phyloP scores from a whole-genome alignment of 805 yeast species.

The Pichia sporocuriosa region DNA sequence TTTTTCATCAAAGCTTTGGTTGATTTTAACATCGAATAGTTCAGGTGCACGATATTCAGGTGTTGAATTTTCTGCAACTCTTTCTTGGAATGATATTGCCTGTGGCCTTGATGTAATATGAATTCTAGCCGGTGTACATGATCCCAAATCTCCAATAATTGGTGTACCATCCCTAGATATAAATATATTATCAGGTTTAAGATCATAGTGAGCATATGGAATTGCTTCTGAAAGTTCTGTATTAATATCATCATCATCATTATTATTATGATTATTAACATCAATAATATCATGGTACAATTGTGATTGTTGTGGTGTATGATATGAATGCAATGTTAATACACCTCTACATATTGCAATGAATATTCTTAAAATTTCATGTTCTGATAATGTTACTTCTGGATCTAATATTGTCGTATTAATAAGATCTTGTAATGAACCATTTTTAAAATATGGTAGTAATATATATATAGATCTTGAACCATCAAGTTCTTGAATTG shows the following conservation, averaged over 20 bases:
- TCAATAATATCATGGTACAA: too few relatives aligned
- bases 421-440: constrained; percentile 78
- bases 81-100: constrained; percentile 71
- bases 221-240: constrained; percentile 47
- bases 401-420: constrained; percentile 52
- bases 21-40: constrained; percentile 66
- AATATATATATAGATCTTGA: constrained; percentile 71
- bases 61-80: constrained; percentile 79
- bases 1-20: constrained; percentile 58
- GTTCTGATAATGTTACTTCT: constrained; percentile 41
- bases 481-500: constrained; percentile 72
- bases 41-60: constrained; percentile 90
- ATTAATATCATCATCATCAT: background rate
- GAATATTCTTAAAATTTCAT: constrained; percentile 54
- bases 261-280: too few relatives aligned
- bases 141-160: constrained; percentile 79
- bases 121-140: constrained; percentile 59
- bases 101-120: constrained; percentile 52
- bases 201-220: constrained; percentile 79
- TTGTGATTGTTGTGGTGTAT: constrained; percentile 24
- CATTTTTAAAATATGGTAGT: constrained; percentile 67
- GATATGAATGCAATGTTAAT: constrained; percentile 65
- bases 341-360: constrained; percentile 71
- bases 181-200: constrained; percentile 88
- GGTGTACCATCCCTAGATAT: constrained; percentile 66